phyloP scores from a whole-genome alignment of 2,329 filamentous ascomycete species.

The Neoarthrinium moseri region DNA sequence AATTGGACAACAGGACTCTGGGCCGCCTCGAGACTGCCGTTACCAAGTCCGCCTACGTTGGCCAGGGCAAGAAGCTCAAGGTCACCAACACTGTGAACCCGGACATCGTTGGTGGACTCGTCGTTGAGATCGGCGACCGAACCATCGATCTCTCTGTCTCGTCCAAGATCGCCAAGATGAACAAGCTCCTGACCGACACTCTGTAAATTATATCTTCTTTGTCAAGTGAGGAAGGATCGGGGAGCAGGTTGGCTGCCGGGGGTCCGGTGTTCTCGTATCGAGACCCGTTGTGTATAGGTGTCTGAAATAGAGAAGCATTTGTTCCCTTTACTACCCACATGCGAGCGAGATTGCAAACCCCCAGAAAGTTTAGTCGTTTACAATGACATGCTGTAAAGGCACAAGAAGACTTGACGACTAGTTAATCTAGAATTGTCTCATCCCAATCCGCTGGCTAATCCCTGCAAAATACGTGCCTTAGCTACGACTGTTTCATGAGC shows the following conservation, averaged over 20 bases:
- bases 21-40: slow-evolving; percentile 83
- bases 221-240: slow-evolving; percentile 8
- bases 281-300: slow-evolving; percentile 30
- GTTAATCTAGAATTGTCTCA: too few relatives aligned
- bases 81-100: slow-evolving; percentile 93
- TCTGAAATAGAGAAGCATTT: slow-evolving; percentile 31
- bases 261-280: slow-evolving; percentile 16
- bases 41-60: slow-evolving; percentile 83
- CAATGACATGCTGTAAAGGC: too few relatives aligned
- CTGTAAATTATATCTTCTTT: slow-evolving; percentile 68
- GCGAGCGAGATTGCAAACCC: too few relatives aligned
- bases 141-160: slow-evolving; percentile 98
- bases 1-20: slow-evolving; percentile 85
- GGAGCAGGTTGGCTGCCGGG: slow-evolving; percentile 17
- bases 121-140: slow-evolving; percentile 96
- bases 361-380: too few relatives aligned
- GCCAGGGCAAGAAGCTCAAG: slow-evolving; percentile 96
- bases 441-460: too few relatives aligned
- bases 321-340: too few relatives aligned
- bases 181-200: slow-evolving; percentile 96
- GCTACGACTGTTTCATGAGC: too few relatives aligned
- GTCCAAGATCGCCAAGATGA: slow-evolving; percentile 93
- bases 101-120: slow-evolving; percentile 87
- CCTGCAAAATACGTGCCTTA: too few relatives aligned
- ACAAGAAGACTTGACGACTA: too few relatives aligned